Evolutionary conservation across 148 eudicot genomes (phyloP).

Genomic region (Vaccinium macrocarpon): DNA sequence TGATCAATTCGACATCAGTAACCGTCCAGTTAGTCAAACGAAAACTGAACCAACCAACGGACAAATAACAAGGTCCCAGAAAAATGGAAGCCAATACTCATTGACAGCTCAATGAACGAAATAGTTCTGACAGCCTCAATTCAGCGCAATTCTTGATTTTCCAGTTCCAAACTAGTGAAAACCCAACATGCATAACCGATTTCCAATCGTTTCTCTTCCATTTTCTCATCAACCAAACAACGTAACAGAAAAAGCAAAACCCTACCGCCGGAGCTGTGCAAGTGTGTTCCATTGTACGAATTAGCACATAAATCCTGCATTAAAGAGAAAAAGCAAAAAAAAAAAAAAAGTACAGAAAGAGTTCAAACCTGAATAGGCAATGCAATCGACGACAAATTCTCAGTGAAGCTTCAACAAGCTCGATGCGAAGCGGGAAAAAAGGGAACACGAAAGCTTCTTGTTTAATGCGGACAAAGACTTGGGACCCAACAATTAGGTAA

Average conservation of each 20-base stretch:
- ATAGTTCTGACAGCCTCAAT: neutral
- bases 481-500: neutral
- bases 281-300: neutral
- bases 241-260: neutral
- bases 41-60: neutral
- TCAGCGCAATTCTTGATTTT: neutral
- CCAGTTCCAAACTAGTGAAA: neutral
- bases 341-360: neutral
- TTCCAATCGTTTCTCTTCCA: neutral
- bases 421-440: neutral
- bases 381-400: constrained; percentile 9
- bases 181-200: constrained; percentile 5
- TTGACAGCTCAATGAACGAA: neutral
- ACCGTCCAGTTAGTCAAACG: neutral
- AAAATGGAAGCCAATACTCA: neutral
- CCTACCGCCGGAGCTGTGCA: neutral
- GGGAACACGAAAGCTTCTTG: no score
- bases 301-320: neutral
- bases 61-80: neutral
- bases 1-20: neutral
- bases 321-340: neutral
- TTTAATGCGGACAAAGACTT: no score
- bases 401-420: constrained; percentile 6
- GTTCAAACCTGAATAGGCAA: constrained; percentile 13
- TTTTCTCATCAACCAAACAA: neutral